Base-by-base conservation (phyloP, 2,329 filamentous ascomycete species). In the Diaporthe vaccinii region DNA sequence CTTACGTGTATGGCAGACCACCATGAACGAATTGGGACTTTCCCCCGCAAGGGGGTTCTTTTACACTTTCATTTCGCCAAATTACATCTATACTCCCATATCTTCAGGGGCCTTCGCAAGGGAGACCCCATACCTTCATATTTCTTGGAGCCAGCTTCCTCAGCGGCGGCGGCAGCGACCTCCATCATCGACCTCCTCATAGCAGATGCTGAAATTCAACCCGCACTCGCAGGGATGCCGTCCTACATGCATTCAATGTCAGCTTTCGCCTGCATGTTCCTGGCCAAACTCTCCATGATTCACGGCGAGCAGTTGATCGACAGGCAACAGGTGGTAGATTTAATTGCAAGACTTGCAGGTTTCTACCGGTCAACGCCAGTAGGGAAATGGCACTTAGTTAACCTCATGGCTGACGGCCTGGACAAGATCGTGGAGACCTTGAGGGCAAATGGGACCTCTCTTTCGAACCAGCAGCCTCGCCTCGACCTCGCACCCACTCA, bases 221-320 rank as follows among this genome's bases (percentile, higher is more conserved):
- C 80, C n/a, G 80, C 80, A 0, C 80, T 78, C 0, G 69, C 36
- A 81, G 86, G 88, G 1, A 87, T 89, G 80, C 88, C 88, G 0
- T 86, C 86, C 4, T 89, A 89, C 61, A 84, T 89, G 62, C 86
- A 88, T 75, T 87, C 86, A 58, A 89, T 89, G 88, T 88, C 87
- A 0, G 87, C 86, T 0, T 89, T 89, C 75, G 87, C 88, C 1
- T 88, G 86, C 78, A 87, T 88, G 78, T 89, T 89, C 73, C 82
- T 89, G 1, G 84, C 88, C 39, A 88, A 88, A 75, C 82, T 89
- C 0, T 83, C 86, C 2, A 83, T 84, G 41, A 87, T 86, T 31
- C 77, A 79, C 81, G 0, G 58, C 51, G 83, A 82, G 6, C 81
- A 83, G 4, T 81, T 86, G 2, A 82, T 87, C 22, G 82, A 86